Conservation (phyloP, 148 eudicot species). For the Rhododendron ovatum region DNA sequence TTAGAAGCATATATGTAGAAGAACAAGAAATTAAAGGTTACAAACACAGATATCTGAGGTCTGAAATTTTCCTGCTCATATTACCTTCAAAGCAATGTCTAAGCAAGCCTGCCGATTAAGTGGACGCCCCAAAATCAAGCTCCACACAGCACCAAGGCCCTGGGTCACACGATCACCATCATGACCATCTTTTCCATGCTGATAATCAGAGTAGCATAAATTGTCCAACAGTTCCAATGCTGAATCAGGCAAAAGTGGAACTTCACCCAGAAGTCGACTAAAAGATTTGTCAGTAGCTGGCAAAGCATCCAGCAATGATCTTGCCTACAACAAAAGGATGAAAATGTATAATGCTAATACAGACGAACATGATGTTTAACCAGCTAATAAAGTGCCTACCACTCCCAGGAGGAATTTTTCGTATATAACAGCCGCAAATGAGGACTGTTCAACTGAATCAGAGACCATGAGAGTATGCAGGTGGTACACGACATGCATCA, state of each 20-base stretch:
- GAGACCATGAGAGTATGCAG: conserved; percentile 47
- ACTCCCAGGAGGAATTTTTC: conserved; percentile 84
- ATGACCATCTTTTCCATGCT: conserved; percentile 43
- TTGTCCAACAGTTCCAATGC: conserved; percentile 59
- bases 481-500: conserved; percentile 81
- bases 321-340: conserved; percentile 46
- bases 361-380: not conserved
- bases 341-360: not conserved
- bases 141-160: conserved; percentile 94
- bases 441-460: conserved; percentile 41
- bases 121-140: conserved; percentile 86
- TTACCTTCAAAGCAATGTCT: conserved; percentile 85
- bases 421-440: conserved; percentile 56
- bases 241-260: conserved; percentile 68
- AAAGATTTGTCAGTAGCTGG: conserved; percentile 92
- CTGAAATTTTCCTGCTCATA: not conserved
- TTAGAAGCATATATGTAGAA: not conserved
- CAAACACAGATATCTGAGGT: not conserved
- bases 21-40: not conserved
- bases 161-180: conserved; percentile 94
- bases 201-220: conserved; percentile 55
- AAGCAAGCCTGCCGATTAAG: conserved; percentile 62
- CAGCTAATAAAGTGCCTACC: conserved; percentile 44
- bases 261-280: conserved; percentile 92
- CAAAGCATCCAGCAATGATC: conserved; percentile 64